Conservation (phyloP, 2,329 filamentous ascomycete genomes). For the Fusarium sp. region DNA sequence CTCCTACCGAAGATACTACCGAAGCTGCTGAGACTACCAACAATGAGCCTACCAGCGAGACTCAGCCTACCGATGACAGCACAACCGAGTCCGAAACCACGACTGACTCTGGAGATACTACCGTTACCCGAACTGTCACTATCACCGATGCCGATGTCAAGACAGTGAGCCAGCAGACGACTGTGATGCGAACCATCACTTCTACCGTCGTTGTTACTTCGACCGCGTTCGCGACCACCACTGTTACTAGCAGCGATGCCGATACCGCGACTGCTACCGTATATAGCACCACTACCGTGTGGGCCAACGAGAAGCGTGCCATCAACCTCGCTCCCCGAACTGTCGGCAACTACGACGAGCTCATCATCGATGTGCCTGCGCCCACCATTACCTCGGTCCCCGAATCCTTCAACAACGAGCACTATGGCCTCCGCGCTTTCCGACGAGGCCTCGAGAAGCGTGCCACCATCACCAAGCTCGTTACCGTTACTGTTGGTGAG, state of each 20-base stretch:
- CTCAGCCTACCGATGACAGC: constrained; percentile 5
- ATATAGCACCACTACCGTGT: constrained; percentile 51
- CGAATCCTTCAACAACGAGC: constrained; percentile 22
- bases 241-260: constrained; percentile 51
- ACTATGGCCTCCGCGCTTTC: constrained; percentile 35
- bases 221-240: constrained; percentile 52
- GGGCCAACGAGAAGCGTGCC: constrained; percentile 51
- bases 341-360: constrained; percentile 28
- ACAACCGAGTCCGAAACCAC: constrained; percentile 5
- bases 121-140: constrained; percentile 48
- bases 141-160: constrained; percentile 44
- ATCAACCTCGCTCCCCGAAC: constrained; percentile 47
- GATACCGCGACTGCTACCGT: constrained; percentile 52
- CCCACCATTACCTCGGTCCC: constrained; percentile 39
- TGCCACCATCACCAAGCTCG: constrained; percentile 48
- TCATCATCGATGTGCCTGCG: constrained; percentile 23
- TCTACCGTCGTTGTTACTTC: constrained; percentile 51
- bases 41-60: not conserved
- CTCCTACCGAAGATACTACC: constrained; percentile 11
- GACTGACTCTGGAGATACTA: constrained; percentile 41
- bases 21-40: not conserved
- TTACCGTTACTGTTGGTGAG: constrained; percentile 49
- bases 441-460: constrained; percentile 49
- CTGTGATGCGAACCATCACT: constrained; percentile 46
- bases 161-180: constrained; percentile 48